Base-by-base conservation (phyloP, 768 basidiomycete species). In the Candolleomyces aberdarensis region DNA sequence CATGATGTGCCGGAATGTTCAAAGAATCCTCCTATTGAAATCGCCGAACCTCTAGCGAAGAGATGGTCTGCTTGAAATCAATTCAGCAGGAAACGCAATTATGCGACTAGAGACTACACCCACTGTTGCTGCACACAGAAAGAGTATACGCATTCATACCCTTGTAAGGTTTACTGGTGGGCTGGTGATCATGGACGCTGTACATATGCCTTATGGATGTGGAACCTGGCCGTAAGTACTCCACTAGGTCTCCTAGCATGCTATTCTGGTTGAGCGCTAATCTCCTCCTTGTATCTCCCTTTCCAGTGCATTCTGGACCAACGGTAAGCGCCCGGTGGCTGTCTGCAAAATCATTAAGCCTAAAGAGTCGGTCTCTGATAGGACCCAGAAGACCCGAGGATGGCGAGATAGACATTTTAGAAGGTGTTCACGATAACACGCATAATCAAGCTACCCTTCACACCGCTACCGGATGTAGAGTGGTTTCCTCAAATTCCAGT, bases 181-280 rank as follows among this genome's bases (percentile, higher is more conserved):
- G 8, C 78, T 97, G 40, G 79, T 94, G 62, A 78, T 95, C 50
- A 81, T 95, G 80, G 93, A 96, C 72, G 83, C 92, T 26, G 80
- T 86, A 26, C 94, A 96, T 71, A 93, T 95, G 88, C 94, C 94
- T 7, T 86, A 87, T 0, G 94, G 94, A 13, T 96, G 94, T 72
- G 94, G 87, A 40, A 87, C 87, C 22, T 94, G 92, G 93, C 92
- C 91, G 74, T 83, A 59, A 71, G 80, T 26, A 26, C 26, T 26
- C 26, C 26, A 26, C 26, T 80, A 4, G 52, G 52, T 19, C 57
- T 48, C 20, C n/a, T 3, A 56, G 54, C 20, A 26, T 3, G 26
- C 14, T 22, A 9, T 17, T 7, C 15, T 19, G 36, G 31, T 31
- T n/a, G 48, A 22, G 48, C 51, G 26, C 60, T 51, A 56, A 56